These are phyloP conservation scores for Corylus americana DNA, from an alignment of 306 rosid genomes.

Conservation along the genomic window DNA sequence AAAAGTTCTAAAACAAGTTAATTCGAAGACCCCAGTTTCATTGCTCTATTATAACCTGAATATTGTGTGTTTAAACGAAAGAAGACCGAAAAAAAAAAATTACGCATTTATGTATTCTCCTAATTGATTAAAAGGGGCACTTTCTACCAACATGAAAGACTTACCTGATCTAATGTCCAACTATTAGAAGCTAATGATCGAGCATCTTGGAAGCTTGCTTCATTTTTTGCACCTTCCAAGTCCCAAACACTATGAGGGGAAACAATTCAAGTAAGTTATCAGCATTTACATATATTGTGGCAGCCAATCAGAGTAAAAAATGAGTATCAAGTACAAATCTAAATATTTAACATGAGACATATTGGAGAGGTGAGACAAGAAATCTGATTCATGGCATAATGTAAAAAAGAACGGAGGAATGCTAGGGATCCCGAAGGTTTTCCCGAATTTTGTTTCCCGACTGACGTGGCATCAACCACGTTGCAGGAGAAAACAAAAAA, in stretches of 20 bases:
- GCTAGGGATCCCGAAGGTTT: no score
- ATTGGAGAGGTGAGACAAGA: neutral
- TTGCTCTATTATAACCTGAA: neutral
- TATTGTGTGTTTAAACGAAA: neutral
- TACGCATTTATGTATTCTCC: slow-evolving; percentile 7
- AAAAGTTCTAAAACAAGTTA: neutral
- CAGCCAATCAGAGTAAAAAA: neutral
- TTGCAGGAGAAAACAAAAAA: no score
- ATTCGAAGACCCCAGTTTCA: neutral
- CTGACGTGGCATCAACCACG: no score
- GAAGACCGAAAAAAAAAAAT: neutral
- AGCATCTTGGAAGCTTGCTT: slow-evolving; percentile 67
- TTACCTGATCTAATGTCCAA: slow-evolving; percentile 70
- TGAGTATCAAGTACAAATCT: slow-evolving; percentile 23
- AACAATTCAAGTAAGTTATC: slow-evolving; percentile 19
- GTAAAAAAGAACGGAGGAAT: neutral
- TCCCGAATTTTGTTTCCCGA: no score
- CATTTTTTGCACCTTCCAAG: slow-evolving; percentile 68
- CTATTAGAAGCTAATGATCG: slow-evolving; percentile 74
- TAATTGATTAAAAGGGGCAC: slow-evolving; percentile 4
- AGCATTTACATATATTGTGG: slow-evolving; percentile 11
- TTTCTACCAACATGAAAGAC: slow-evolving; percentile 29
- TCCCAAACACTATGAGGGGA: slow-evolving; percentile 67
- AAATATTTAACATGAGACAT: slow-evolving; percentile 5
- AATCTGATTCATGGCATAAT: neutral